Base-by-base conservation (phyloP, 139 green algal genomes). In the Trebouxia sp. region DNA sequence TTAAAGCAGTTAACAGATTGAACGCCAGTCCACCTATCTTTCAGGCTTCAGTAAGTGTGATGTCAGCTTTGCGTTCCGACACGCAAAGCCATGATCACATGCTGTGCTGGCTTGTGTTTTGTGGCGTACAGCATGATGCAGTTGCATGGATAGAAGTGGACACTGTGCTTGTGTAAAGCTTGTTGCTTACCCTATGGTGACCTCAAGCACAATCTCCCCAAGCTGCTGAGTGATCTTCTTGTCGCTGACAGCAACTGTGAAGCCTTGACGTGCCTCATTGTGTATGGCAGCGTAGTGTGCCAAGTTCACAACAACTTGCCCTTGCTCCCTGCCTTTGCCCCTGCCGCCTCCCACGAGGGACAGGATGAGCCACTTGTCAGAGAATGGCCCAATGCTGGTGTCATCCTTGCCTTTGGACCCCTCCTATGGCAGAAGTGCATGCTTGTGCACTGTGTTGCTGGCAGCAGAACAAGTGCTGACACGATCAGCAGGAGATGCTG, bases 301-400 rank as follows among this genome's bases (percentile, higher is more conserved):
- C 42, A 88, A 58, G 58, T 88, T 80, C 28, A 88, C 84, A 12
- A 88, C 85, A 26, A 88, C 81, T 14, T 83, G 81, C 51, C 85
- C 85, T 37, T 74, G 75, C 43, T 74, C 53, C 35, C 50, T 75
- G 50, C 41, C 50, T 48, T 82, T 82, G 17, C 83, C 87, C 3
- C 83, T 79, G 0, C 83, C 83, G 62, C 90, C 87, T 43, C 85
- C 91, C n/a, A 93, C 69, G 10, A 95, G 76, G 12, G 88, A 88
- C 42, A 95, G 72, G 43, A 95, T 91, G 30, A 94, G 76, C 80
- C 86, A 92, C 65, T 95, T 95, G 82, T 93, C 92, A 74, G 91
- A 90, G 82, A 92, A 93, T 0, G 89, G 86, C 0, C 89, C 90
- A 7, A 45, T 35, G 28, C 55, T 48, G 6, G 47, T 74, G 53